Percentiles rank a stretch among this genome's conserved stretches.
phyloP scores from a whole-genome alignment of 495 filamentous ascomycete genomes.

The Aspergillus wentii region DNA sequence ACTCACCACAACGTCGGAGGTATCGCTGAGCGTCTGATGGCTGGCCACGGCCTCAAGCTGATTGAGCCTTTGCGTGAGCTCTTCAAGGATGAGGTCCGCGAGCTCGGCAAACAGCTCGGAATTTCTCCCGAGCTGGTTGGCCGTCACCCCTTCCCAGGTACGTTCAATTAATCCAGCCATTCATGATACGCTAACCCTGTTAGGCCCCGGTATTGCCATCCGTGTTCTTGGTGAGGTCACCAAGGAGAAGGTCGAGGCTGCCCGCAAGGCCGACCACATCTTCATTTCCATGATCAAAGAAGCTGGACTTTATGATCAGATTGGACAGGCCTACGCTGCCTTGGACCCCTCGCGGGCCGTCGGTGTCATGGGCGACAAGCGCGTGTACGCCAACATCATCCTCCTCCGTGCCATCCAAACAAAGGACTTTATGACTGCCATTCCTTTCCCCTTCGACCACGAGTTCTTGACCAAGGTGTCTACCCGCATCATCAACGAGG shows the following conservation, averaged over 20 bases:
- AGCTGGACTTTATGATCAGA: conserved; percentile 78
- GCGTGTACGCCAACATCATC: conserved; percentile 54
- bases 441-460: conserved; percentile 60
- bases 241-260: conserved; percentile 71
- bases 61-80: conserved; percentile 78
- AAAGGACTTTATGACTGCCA: conserved; percentile 81
- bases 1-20: conserved; percentile 85
- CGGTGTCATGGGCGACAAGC: conserved; percentile 75
- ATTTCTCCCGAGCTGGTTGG: conserved; percentile 74
- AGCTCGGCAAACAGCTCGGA: conserved; percentile 70
- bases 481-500: conserved; percentile 78
- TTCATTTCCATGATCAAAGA: conserved; percentile 84
- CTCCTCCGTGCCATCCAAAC: conserved; percentile 71
- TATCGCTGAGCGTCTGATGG: conserved; percentile 50
- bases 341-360: conserved; percentile 68
- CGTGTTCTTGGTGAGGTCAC: conserved; percentile 88
- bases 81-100: conserved; percentile 76
- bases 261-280: conserved; percentile 71
- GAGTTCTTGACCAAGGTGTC: conserved; percentile 66
- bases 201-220: conserved; percentile 81
- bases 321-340: conserved; percentile 80
- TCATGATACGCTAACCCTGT: conserved; percentile 13
- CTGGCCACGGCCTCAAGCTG: conserved; percentile 57
- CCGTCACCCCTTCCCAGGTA: conserved; percentile 74
- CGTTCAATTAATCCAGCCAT: conserved; percentile 1